phyloP scores from a whole-genome alignment of 2,329 filamentous ascomycete species.

The Colletotrichum sp. region DNA sequence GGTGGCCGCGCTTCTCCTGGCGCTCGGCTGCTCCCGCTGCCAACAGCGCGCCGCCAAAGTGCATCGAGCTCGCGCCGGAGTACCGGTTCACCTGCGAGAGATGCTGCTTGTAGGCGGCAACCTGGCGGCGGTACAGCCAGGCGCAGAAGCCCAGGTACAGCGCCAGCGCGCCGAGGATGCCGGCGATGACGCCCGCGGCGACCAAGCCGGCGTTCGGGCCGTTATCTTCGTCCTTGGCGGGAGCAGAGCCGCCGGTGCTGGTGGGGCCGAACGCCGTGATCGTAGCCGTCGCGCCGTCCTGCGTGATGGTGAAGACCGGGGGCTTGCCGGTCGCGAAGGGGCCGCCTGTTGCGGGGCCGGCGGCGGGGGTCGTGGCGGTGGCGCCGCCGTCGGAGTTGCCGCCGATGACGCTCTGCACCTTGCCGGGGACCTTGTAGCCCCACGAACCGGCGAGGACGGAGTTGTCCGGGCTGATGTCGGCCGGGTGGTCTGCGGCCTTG shows the following conservation, averaged over 20 bases:
- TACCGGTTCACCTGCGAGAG: conserved; percentile 69
- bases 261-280: conserved; percentile 38
- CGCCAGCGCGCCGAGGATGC: conserved; percentile 65
- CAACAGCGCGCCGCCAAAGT: conserved; percentile 31
- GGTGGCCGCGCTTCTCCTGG: conserved; percentile 17
- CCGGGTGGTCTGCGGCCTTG: conserved; percentile 56
- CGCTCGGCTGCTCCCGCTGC: conserved; percentile 27
- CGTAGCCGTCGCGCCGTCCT: conserved; percentile 52
- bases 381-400: conserved; percentile 66
- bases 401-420: conserved; percentile 67
- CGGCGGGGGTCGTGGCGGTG: conserved; percentile 68
- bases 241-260: conserved; percentile 42
- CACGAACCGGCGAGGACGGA: conserved; percentile 61
- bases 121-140: conserved; percentile 76
- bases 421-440: conserved; percentile 69
- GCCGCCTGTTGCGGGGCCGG: conserved; percentile 66
- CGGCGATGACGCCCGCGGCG: conserved; percentile 63
- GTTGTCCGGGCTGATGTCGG: conserved; percentile 53
- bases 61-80: conserved; percentile 46
- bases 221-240: background rate
- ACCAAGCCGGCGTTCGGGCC: conserved; percentile 44
- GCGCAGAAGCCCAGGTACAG: conserved; percentile 73
- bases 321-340: conserved; percentile 74
- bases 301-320: conserved; percentile 71
- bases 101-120: conserved; percentile 73